Percentiles rank a stretch among this genome's conserved stretches.
Evolutionary conservation across 2,329 filamentous ascomycete genomes (phyloP).

Genomic region (Aspergillus pseudoterreus): DNA sequence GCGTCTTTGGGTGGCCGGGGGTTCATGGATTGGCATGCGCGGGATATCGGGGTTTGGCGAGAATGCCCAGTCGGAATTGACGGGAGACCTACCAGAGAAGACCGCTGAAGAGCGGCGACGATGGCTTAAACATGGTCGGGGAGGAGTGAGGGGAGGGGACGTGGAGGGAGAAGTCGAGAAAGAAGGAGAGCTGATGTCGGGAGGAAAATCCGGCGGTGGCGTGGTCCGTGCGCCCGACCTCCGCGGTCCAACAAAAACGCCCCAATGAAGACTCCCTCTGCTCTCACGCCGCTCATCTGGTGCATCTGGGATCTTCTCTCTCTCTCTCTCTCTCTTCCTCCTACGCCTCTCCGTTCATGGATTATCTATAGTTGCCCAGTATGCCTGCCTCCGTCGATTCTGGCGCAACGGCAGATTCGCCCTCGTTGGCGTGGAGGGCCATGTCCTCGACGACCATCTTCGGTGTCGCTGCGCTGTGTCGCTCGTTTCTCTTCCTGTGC

Average conservation of each 20-base stretch:
- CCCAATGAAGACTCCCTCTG: slow-evolving; percentile 15
- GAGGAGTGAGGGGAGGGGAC: slow-evolving; percentile 16
- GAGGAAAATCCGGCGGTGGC: slow-evolving; percentile 18
- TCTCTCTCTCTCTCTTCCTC: slow-evolving; percentile 1
- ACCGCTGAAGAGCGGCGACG: slow-evolving; percentile 71
- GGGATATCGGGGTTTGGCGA: too few relatives aligned
- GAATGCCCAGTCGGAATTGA: not conserved
- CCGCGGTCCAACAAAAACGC: slow-evolving; percentile 16
- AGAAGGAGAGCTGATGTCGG: not conserved
- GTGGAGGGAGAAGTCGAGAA: not conserved
- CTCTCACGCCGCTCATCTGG: slow-evolving; percentile 13
- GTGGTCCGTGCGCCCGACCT: slow-evolving; percentile 21
- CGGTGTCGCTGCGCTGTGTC: slow-evolving; percentile 65
- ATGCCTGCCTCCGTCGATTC: slow-evolving; percentile 35
- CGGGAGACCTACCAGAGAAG: slow-evolving; percentile 66
- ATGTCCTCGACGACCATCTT: slow-evolving; percentile 73
- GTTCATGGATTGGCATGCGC: not conserved
- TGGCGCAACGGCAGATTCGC: slow-evolving; percentile 40
- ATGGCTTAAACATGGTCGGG: slow-evolving; percentile 74
- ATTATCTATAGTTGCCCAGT: slow-evolving; percentile 1
- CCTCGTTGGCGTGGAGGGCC: slow-evolving; percentile 59
- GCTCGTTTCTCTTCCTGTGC: slow-evolving; percentile 70
- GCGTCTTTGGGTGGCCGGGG: not conserved
- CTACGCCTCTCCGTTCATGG: slow-evolving; percentile 16
- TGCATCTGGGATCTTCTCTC: slow-evolving; percentile 4